Evolutionary conservation across 140 eudicot species (phyloP).

Genomic region (Erigeron philadelphicus): DNA sequence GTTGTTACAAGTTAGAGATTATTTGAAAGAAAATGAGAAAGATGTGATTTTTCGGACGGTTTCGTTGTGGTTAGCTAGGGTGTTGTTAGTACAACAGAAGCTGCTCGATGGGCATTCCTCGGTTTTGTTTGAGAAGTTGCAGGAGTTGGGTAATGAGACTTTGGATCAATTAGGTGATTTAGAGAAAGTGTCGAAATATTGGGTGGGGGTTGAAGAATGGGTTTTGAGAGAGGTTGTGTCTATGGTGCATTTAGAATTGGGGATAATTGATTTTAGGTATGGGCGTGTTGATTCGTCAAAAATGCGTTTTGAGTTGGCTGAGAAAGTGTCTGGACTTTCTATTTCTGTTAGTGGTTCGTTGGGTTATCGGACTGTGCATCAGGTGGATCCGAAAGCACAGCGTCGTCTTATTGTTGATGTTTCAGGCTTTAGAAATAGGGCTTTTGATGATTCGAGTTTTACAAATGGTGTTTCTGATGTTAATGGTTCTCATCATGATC

Average conservation of each 20-base stretch:
- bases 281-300: constrained; percentile 71
- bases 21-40: constrained; percentile 33
- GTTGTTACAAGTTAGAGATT: constrained; percentile 49
- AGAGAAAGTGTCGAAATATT: constrained; percentile 47
- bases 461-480: constrained; percentile 16
- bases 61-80: constrained; percentile 85
- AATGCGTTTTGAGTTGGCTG: constrained; percentile 53
- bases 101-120: constrained; percentile 74
- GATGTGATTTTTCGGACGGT: constrained; percentile 29
- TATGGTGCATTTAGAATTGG: constrained; percentile 64
- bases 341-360: constrained; percentile 71
- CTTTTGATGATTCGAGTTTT: background rate
- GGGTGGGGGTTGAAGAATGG: constrained; percentile 46
- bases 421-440: constrained; percentile 13
- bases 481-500: constrained; percentile 28
- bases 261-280: constrained; percentile 60
- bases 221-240: constrained; percentile 46
- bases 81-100: constrained; percentile 60
- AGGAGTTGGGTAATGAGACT: constrained; percentile 50
- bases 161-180: constrained; percentile 44
- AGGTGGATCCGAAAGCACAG: constrained; percentile 84
- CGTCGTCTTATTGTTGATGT: constrained; percentile 49
- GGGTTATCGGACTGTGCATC: constrained; percentile 82
- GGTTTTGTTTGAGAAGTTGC: constrained; percentile 48
- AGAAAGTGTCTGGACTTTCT: constrained; percentile 44